These are phyloP conservation scores for Nidularia sp. DNA, from an alignment of 768 basidiomycete genomes.

Conservation along the genomic window DNA sequence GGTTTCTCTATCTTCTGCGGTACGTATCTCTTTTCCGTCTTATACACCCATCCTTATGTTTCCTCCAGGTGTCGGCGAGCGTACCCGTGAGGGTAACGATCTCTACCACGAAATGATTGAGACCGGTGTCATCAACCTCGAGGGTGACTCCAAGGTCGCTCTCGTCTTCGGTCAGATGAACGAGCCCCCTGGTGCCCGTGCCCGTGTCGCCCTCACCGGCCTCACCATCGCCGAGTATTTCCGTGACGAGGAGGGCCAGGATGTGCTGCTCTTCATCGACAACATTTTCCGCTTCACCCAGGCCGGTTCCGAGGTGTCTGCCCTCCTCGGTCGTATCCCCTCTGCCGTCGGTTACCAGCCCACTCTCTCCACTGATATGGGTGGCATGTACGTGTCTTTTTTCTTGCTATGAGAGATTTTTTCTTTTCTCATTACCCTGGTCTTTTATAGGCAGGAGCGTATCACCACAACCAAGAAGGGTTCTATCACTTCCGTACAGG, in stretches of 20 bases:
- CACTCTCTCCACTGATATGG: slow-evolving; percentile 99
- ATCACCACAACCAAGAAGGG: slow-evolving; percentile 99
- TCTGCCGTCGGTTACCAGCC: slow-evolving; percentile 99
- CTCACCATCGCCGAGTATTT: slow-evolving; percentile 99
- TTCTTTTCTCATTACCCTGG: not conserved
- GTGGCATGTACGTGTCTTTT: slow-evolving; percentile 78
- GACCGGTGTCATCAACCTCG: slow-evolving; percentile 99
- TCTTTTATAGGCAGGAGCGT: slow-evolving; percentile 83
- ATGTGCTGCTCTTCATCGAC: slow-evolving; percentile 99
- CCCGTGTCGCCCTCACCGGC: slow-evolving; percentile 99
- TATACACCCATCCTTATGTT: slow-evolving; percentile 6
- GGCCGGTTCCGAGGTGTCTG: slow-evolving; percentile 99
- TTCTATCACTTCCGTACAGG: slow-evolving; percentile 99
- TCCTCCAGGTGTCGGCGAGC: slow-evolving; percentile 90
- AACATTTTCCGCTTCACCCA: slow-evolving; percentile 99
- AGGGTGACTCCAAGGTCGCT: slow-evolving; percentile 99
- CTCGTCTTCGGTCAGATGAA: slow-evolving; percentile 99
- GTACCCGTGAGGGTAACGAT: slow-evolving; percentile 99
- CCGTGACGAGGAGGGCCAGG: slow-evolving; percentile 99
- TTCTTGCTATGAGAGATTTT: not conserved
- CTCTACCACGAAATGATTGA: slow-evolving; percentile 99
- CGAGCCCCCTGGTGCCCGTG: slow-evolving; percentile 99
- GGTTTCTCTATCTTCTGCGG: slow-evolving; percentile 99
- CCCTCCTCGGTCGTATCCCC: slow-evolving; percentile 98
- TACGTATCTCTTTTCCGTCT: slow-evolving; percentile 26